Evolutionary conservation across 768 basidiomycete genomes (phyloP).

Genomic region (Mycena vulgaris): DNA sequence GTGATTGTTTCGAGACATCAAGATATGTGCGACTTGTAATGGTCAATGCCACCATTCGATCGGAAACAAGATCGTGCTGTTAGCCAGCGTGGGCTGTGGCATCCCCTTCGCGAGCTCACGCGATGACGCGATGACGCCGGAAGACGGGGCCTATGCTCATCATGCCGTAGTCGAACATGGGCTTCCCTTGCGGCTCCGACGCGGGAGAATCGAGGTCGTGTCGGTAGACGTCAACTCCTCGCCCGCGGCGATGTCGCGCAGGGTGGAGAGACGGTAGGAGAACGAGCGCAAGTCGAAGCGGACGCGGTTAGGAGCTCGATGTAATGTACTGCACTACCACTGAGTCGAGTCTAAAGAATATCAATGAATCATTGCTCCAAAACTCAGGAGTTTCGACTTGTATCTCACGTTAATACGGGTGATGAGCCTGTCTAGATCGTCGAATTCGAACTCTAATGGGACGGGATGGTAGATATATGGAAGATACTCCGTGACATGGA

Average conservation of each 20-base stretch:
- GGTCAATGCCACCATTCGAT: constrained; percentile 12
- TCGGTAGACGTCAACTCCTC: constrained; percentile 54
- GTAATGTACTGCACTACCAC: background rate
- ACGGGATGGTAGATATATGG: background rate
- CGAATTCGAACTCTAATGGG: background rate
- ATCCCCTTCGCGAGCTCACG: background rate
- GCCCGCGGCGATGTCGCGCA: constrained; percentile 47
- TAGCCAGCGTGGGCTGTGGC: background rate
- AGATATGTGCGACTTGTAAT: background rate
- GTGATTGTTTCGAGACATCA: background rate
- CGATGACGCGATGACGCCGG: constrained; percentile 10
- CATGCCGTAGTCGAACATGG: constrained; percentile 38
- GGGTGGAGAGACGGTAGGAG: constrained; percentile 46
- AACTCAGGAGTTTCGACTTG: background rate
- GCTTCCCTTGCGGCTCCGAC: constrained; percentile 23
- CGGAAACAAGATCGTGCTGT: background rate
- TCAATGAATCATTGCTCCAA: background rate
- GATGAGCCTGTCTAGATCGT: background rate
- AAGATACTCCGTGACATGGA: background rate
- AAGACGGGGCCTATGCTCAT: constrained; percentile 36
- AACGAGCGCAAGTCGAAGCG: constrained; percentile 47
- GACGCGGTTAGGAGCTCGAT: constrained; percentile 12
- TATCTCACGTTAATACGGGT: background rate
- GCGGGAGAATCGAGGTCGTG: constrained; percentile 31
- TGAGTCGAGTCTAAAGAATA: background rate